Evolutionary conservation across 2,329 filamentous ascomycete genomes (phyloP), one percentile per base, ranked within the genome.

Genomic region (Amylocarpus encephaloides): DNA sequence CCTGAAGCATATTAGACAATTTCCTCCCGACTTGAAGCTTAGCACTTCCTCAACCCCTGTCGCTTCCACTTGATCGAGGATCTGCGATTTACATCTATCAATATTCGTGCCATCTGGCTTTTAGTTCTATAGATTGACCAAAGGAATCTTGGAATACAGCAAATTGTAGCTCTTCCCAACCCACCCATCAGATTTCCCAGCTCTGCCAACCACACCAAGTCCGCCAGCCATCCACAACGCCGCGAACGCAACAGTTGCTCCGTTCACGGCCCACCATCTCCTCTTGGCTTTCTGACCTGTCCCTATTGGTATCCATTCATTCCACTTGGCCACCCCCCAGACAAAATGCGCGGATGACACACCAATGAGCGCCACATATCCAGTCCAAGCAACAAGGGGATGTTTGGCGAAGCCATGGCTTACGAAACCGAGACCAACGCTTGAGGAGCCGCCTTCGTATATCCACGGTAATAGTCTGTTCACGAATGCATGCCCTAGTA

Each of bases 251-350:
- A 75, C 72, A 1, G 79, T 78, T 47, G 82, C 66, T 0, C 75
- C 83, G 64, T 94, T 89, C 49, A 95, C 75, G 1, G 73, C 68
- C 70, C 87, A 81, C 81, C 86, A 86, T 60, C 79, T 79, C 63
- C 81, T 76, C 64, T 83, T 82, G 74, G 74, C 61, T 68, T 71
- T 62, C 50, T 72, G 78, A 55, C 80, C 78, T 6, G 74, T 64
- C 64, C 73, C 65, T 61, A 68, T 65, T 60, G 85, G 83, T 45
- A 82, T 75, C 42, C 78, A 72, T 0, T 82, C 82, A 52, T 91
- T 71, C 86, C 88, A 96, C 67, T 81, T 85, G n/a, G 88, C 87
- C 70, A 82, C 80, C 2, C 91, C 91, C 80, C 89, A 94, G 6
- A 87, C 79, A 66, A 91, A 82, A 70, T 96, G 91, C 52, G 83